Evolutionary conservation across 164 flowering plant genomes (phyloP).

Genomic region (Chloranthus sessilifolius): DNA sequence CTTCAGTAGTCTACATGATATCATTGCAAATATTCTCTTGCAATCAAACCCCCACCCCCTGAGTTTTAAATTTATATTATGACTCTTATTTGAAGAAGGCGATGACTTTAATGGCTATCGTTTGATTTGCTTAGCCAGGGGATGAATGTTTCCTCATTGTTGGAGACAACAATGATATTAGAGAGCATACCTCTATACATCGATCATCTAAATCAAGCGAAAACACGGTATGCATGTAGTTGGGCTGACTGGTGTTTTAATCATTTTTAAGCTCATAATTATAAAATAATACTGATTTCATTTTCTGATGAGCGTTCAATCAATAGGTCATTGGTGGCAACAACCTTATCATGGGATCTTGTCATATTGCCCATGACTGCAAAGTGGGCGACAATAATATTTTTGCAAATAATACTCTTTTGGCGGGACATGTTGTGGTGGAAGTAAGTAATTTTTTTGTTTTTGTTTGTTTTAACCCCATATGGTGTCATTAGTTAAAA

Average conservation of each 20-base stretch:
- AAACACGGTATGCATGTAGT: constrained; percentile 50
- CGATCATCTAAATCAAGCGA: constrained; percentile 80
- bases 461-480: background rate
- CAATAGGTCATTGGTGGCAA: constrained; percentile 74
- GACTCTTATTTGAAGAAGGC: no score
- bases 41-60: no score
- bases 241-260: background rate
- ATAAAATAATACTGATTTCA: background rate
- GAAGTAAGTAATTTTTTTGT: constrained; percentile 48
- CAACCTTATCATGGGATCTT: constrained; percentile 96
- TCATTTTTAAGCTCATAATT: background rate
- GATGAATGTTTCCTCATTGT: constrained; percentile 76
- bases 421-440: constrained; percentile 89
- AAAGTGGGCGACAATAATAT: constrained; percentile 80
- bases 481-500: background rate
- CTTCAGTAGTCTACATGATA: no score
- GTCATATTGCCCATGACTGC: constrained; percentile 99
- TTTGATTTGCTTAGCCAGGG: constrained; percentile 46
- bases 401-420: constrained; percentile 84
- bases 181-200: constrained; percentile 84
- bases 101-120: background rate
- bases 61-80: no score
- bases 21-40: no score
- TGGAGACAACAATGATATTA: constrained; percentile 90
- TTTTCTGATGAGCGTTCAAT: constrained; percentile 11